Base-by-base conservation (phyloP, 2,329 filamentous ascomycete genomes). In the Fusarium redolens region DNA sequence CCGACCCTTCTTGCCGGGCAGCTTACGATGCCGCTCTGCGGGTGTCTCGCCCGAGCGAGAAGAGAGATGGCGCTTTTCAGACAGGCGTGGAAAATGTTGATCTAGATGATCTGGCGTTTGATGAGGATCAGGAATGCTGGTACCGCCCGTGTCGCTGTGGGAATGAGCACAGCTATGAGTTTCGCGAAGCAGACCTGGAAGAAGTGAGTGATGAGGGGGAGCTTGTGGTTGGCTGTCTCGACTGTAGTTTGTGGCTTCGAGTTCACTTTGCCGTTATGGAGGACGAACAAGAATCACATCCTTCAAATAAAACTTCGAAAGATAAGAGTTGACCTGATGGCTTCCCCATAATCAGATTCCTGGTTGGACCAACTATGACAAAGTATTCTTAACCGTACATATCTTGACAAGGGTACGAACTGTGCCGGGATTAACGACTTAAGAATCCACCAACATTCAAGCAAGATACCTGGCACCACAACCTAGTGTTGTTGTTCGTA, bases 161-260 rank as follows among this genome's bases (percentile, higher is more conserved):
- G 43, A 92, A 92, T 78, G 83, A 84, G 37, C 84, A 86, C 43
- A 90, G 90, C 3, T 92, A 89, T 77, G 79, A 86, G 33, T 87
- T 92, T 69, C 82, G 80, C 20, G 90, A 92, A 80, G 80, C 79
- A 13, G 89, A 92, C 77, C 81, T 92, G 54, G 87, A 90, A 71
- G 88, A 87, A 77, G 87, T 86, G 43, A 85, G 84, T 50, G 87
- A 89, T 56, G 84, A 88, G 69, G 87, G 90, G 13, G 89, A 91
- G 77, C 79, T 92, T 51, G 84, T 91, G 79, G 90, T 92, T 44
- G 90, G 89, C 15, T 92, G 91, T 76, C 84, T 85, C 62, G 90
- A 92, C 75, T 92, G 91, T 73, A 92, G 90, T 77, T 82, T 92
- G 50, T 92, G 90, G 90, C 79, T 92, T 57, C 86, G 87, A 62